Base-by-base conservation (phyloP, 1,139 yeast genomes). In the Arxiozyma telluris region DNA sequence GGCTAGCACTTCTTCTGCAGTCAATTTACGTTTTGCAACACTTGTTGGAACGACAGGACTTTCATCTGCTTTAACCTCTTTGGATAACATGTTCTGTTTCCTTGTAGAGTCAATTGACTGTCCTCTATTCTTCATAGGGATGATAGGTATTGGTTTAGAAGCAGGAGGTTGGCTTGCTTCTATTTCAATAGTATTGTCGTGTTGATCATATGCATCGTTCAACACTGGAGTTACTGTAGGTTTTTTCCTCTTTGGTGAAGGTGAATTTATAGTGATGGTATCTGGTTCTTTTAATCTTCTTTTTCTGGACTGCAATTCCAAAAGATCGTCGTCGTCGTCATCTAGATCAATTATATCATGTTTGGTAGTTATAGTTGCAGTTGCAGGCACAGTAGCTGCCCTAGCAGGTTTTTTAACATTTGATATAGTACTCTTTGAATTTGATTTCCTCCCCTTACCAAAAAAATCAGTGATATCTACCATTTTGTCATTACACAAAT, bases 381-480 rank as follows among this genome's bases (percentile, higher is more conserved):
- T 47, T 21, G 53, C 42, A 11, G 50, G 30, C 5, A 38, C 41
- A 23, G 51, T 50, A 43, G 51, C 41, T 23, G 50, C n/a, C 42
- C 44, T 44, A 12, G 21, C 41, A 17, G 51, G 47, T 55, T 48
- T 25, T 23, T 53, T 30, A 15, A 4, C 15, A 7, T 34, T 38
- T 17, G 20, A 7, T 17, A 54, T 41, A 41, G 55, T 53, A 46
- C 39, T 53, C 42, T 53, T 52, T 9, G 54, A 41, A 18, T 50
- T 55, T 38, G 55, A 41, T 53, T 46, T 57, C 49, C 48, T 58
- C 54, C 54, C 55, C 42, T 58, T 56, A 3, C 68, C 69, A 55
- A 72, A 71, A 59, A 70, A 72, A 51, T 74, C 75, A 43, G 73
- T 67, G 55, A 76, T 75, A 60, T 73, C 74, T 41, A 75, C 79